Base-by-base conservation (phyloP, 768 basidiomycete genomes). In the Steccherinum ochraceum region DNA sequence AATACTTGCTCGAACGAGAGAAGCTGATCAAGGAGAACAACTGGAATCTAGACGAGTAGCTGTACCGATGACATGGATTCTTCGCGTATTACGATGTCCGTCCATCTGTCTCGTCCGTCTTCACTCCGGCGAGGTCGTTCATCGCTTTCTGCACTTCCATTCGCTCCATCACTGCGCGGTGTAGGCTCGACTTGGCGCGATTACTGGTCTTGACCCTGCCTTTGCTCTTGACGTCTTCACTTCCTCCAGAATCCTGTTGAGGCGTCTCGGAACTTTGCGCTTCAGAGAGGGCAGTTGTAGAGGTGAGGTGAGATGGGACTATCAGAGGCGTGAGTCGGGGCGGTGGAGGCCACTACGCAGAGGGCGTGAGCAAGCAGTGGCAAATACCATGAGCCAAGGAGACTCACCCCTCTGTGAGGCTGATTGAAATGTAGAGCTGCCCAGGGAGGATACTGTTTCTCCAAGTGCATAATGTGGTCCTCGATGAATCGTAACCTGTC, bases 391-490 rank as follows among this genome's bases (percentile, higher is more conserved):
- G 39, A 40, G 30, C 23, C 30, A 35, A 50, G 51, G 27, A 50
- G 3, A 75, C 86, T 45, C 68, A 91, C 89, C 23, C 83, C 86
- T 51, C 89, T 80, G 58, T 81, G 76, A 2, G 89, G 89, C 61
- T 92, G 89, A 50, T 86, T 89, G 63, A 91, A 91, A 61, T 91
- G 89, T n/a, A 91, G 68, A 5, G 89, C 87, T 0, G 89, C 86
- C 89, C 89, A 91, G 4, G 89, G 86, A 2, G 89, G 89, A 59
- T 88, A 90, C 48, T 89, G 87, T 58, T 80, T 86, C 63, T 92
- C 89, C 1, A 92, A 71, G 46, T 75, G 76, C 30, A 86, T 73
- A 52, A 92, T 76, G 58, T 90, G 88, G 30, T 89, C 84, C 63
- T 92, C 89, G 1, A 92, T 65, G 54, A 79, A 81, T 54, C 80